phyloP scores from a whole-genome alignment of 176 grass and related monocot genomes.

The Pontederia paniculata region DNA sequence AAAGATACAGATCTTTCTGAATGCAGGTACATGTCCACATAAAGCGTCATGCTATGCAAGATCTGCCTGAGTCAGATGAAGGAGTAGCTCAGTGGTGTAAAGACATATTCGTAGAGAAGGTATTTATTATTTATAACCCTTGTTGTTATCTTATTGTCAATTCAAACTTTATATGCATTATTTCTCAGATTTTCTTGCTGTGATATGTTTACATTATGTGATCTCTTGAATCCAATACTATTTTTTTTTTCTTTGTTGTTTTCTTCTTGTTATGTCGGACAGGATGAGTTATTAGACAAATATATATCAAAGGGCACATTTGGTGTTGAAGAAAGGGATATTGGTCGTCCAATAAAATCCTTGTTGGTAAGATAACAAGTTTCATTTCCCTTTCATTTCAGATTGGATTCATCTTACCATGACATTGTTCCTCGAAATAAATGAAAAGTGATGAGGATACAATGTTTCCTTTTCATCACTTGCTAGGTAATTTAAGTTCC shows the following conservation, averaged over 20 bases:
- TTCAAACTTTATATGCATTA: not conserved
- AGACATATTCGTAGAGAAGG: conserved; percentile 86
- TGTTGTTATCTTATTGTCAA: too few relatives aligned
- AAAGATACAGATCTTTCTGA: not conserved
- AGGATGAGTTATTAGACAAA: conserved; percentile 81
- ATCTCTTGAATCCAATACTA: not conserved
- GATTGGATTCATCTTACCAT: not conserved
- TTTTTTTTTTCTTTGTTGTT: not conserved
- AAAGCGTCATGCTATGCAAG: conserved; percentile 66
- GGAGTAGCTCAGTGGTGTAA: conserved; percentile 81
- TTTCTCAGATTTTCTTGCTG: not conserved
- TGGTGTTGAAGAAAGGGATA: conserved; percentile 57
- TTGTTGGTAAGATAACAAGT: conserved; percentile 55
- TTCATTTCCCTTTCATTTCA: not conserved
- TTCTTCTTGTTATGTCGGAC: conserved; percentile 6
- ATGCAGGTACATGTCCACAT: conserved; percentile 86
- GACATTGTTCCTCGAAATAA: too few relatives aligned
- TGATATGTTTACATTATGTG: not conserved
- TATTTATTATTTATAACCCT: not conserved
- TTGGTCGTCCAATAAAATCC: conserved; percentile 75
- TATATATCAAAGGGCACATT: conserved; percentile 65
- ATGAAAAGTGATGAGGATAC: too few relatives aligned
- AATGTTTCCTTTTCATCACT: too few relatives aligned
- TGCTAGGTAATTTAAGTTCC: too few relatives aligned
- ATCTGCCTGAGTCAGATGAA: conserved; percentile 69